Base-by-base conservation (phyloP, 352 stramenopile species). In the Blastocystis sp. region DNA sequence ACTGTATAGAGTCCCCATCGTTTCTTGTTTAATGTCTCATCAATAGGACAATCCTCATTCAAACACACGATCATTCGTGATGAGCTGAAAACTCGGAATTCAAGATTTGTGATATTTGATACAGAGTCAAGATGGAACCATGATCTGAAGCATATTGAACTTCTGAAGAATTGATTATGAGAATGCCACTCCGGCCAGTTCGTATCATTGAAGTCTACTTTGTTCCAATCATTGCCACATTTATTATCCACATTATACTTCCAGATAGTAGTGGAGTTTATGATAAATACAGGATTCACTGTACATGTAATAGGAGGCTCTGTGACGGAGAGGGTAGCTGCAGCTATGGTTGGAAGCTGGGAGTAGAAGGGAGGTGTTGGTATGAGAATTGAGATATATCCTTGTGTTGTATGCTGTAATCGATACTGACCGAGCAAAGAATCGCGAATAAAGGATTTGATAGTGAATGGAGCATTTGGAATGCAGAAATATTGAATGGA, bases 121-220 rank as follows among this genome's bases (percentile, higher is more conserved):
- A 60, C 42, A 33, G 58, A 19, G 22, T 54, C 0, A 27, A 81
- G 48, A 54, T 81, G 24, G 13, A 81, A 42, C 70, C 70, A 81
- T n/a, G 13, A n/a, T 3, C 70, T 37, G 9, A 27, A 64, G 48
- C 17, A 35, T 0, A 81, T 19, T 11, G 27, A 3, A 15, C 62
- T 7, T 48, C 62, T 30, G 17, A n/a, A 40, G 17, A n/a, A 40
- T 40, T 17, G 62, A 7, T 62, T 30, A 15, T 51, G n/a, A 19
- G 70, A 15, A 35, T 9, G 17, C 17, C 62, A 81, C 0, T 17
- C 15, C 0, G 33, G 13, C 70, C 70, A 81, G 15, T 17, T 1
- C 0, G 37, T 37, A 30, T 81, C 70, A 40, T 81, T 44, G 40
- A 27, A 81, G 40, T 58, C 9, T 0, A 30, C 9, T n/a, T 40